A percentile compares a stretch with the other conserved stretches of the same genome.
Conservation (phyloP, 768 basidiomycete species). For the Rhizopogon sp. region DNA sequence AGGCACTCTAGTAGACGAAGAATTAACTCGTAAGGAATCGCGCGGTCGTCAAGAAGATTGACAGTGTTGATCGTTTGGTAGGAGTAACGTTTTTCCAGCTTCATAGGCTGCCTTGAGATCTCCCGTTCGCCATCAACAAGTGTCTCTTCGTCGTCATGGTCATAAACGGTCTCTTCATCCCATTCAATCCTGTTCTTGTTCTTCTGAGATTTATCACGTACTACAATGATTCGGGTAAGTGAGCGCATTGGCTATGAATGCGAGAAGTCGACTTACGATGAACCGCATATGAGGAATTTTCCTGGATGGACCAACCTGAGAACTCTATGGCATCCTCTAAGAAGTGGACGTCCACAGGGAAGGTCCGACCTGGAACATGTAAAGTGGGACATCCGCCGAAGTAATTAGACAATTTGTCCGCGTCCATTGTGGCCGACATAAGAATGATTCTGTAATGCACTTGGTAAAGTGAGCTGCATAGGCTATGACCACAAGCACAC, state of each 20-base stretch:
- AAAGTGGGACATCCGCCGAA: conserved; percentile 85
- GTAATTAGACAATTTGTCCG: conserved; percentile 82
- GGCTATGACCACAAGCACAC: conserved; percentile 8
- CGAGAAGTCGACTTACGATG: conserved; percentile 42
- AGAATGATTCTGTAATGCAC: conserved; percentile 63
- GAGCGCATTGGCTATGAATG: not conserved
- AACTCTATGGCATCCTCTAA: conserved; percentile 90
- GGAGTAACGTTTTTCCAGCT: conserved; percentile 79
- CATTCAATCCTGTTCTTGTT: conserved; percentile 65
- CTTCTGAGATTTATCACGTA: conserved; percentile 57
- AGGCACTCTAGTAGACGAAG: conserved; percentile 75
- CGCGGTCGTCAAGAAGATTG: conserved; percentile 80
- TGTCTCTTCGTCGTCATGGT: conserved; percentile 60
- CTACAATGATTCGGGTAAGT: conserved; percentile 28
- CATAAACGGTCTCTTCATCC: conserved; percentile 63
- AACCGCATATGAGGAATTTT: conserved; percentile 76
- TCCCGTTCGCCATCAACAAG: conserved; percentile 2
- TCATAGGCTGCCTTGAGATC: conserved; percentile 29
- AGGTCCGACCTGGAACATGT: conserved; percentile 90
- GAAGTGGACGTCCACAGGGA: conserved; percentile 82
- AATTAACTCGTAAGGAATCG: conserved; percentile 91
- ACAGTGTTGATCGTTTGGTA: conserved; percentile 68
- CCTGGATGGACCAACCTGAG: conserved; percentile 72
- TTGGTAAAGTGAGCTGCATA: conserved; percentile 2
- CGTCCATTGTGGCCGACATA: conserved; percentile 96